Evolutionary conservation across 345 rosid genomes (phyloP), one percentile per base, ranked within the genome.

Genomic region (Xanthoceras sorbifolium): DNA sequence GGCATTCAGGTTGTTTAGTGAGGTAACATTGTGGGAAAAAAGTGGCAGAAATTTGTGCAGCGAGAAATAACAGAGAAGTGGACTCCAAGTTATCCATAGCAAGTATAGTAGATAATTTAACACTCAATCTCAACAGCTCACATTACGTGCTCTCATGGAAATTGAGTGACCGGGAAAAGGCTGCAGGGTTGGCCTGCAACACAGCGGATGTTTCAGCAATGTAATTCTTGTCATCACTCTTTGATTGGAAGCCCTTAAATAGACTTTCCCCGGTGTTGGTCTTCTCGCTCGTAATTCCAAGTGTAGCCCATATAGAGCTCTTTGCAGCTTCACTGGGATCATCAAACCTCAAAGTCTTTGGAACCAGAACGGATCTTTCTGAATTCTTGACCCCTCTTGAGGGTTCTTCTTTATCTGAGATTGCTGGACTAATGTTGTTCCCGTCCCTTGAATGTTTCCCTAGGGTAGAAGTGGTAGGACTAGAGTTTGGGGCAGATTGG

Each of bases 171-270:
- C 97, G 86, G 66, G 82, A 91, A 82, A 87, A 69, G 57, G 98
- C 97, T 28, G 93, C 97, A 32, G 94, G 98, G 82, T 93, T 91
- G 73, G 88, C 91, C 75, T 82, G 97, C 81, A 91, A 74, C 68
- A 57, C 79, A 6, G 79, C 61, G 78, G 88, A 73, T 64, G 85
- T 71, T 76, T 79, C 82, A 38, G 72, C 81, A 46, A 76, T 59
- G 65, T 20, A 68, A 62, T 82, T 81, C 67, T 38, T 74, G 64
- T 78, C 79, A 65, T 66, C 78, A 28, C 34, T 76, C 80, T 78
- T 86, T 28, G 88, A 79, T 68, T 78, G 87, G 76, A 89, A 89
- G 29, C 89, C 89, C 54, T 81, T 48, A 73, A 91, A 93, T 28
- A 88, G 67, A 23, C 82, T 81, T 55, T 82, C 79, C 6, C 84